phyloP scores from a whole-genome alignment of 257 asterid species.

The Ballota nigra region DNA sequence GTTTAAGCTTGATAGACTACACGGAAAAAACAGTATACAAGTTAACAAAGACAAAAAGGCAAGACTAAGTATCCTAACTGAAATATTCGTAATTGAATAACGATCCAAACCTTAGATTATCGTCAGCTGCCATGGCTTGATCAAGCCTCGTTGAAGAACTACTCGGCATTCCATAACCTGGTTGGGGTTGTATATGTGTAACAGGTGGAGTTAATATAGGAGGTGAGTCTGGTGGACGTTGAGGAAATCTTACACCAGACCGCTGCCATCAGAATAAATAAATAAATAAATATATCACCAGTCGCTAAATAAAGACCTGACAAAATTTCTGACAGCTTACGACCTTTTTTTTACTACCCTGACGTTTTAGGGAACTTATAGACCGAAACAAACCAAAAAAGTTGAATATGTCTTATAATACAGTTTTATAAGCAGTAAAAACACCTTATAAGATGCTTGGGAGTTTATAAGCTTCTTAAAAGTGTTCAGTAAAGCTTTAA shows the following conservation, averaged over 20 bases:
- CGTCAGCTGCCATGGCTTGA: constrained; percentile 81
- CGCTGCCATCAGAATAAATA: constrained; percentile 49
- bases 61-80: background rate
- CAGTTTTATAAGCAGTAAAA: background rate
- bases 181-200: constrained; percentile 64
- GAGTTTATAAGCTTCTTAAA: background rate
- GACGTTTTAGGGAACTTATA: background rate
- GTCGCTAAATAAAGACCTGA: background rate
- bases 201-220: constrained; percentile 74
- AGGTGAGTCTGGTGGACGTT: constrained; percentile 53
- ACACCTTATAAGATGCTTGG: background rate
- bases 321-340: background rate
- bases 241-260: constrained; percentile 72
- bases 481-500: background rate
- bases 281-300: background rate
- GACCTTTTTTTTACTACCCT: background rate
- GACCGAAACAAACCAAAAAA: background rate
- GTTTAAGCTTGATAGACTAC: constrained; percentile 54
- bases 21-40: background rate
- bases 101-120: constrained; percentile 55
- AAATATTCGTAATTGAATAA: background rate
- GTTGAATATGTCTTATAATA: too few relatives aligned
- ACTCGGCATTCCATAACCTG: constrained; percentile 93
- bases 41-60: background rate
- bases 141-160: constrained; percentile 84